phyloP scores from a whole-genome alignment of 2,329 filamentous ascomycete species.

The Xylaria sp. region DNA sequence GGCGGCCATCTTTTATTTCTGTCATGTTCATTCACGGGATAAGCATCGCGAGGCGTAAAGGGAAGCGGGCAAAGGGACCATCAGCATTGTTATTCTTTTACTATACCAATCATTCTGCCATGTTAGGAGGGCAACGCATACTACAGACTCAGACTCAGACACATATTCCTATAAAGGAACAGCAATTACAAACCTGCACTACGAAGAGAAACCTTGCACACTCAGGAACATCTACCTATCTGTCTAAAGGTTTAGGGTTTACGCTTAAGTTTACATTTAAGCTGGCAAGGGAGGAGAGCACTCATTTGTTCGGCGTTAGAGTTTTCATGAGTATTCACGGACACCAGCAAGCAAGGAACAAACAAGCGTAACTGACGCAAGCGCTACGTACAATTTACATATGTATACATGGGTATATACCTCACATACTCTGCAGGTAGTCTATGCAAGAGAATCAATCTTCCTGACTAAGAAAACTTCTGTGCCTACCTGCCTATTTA shows the following conservation, averaged over 20 bases:
- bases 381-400: background rate
- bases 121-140: background rate
- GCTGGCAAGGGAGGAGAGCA: background rate
- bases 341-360: too few species aligned
- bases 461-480: background rate
- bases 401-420: background rate
- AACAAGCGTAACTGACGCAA: too few species aligned
- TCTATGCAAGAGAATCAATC: background rate
- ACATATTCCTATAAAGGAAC: background rate
- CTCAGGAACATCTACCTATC: background rate
- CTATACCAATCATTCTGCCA: slow-evolving; percentile 18
- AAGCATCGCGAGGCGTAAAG: slow-evolving; percentile 37
- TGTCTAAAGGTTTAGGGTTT: background rate
- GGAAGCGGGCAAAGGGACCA: background rate
- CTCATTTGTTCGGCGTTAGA: background rate
- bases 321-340: background rate
- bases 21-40: background rate
- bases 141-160: background rate
- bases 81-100: background rate
- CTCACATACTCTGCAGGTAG: background rate
- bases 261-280: background rate
- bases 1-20: slow-evolving; percentile 6
- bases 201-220: background rate
- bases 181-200: background rate
- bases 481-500: too few species aligned